These are phyloP conservation scores for Colletotrichum caudatum DNA, from an alignment of 2,329 filamentous ascomycete genomes.

Conservation along the genomic window DNA sequence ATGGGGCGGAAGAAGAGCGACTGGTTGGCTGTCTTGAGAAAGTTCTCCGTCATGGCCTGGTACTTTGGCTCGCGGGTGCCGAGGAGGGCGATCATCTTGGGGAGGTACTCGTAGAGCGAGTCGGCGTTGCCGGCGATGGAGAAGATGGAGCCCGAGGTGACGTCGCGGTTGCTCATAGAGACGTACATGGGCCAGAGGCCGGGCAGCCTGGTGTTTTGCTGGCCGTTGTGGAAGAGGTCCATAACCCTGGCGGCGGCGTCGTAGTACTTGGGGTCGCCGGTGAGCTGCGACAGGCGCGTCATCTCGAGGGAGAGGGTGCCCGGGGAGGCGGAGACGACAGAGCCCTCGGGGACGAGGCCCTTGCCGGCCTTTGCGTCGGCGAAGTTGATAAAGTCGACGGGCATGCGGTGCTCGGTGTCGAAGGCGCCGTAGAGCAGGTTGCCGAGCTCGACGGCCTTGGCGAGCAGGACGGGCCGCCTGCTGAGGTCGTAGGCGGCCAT, in stretches of 20 bases:
- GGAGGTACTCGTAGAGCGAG: slow-evolving; percentile 57
- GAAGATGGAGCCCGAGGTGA: slow-evolving; percentile 47
- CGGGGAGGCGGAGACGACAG: slow-evolving; percentile 59
- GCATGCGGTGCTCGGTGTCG: slow-evolving; percentile 76
- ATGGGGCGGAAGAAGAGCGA: slow-evolving; percentile 74
- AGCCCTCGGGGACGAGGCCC: slow-evolving; percentile 50
- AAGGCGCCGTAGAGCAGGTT: slow-evolving; percentile 75
- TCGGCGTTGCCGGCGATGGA: slow-evolving; percentile 57
- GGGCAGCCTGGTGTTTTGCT: slow-evolving; percentile 74
- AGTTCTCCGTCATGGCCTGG: slow-evolving; percentile 65
- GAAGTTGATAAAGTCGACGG: slow-evolving; percentile 62
- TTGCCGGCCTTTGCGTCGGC: slow-evolving; percentile 52
- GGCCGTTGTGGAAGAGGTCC: slow-evolving; percentile 72
- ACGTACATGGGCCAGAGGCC: slow-evolving; percentile 79
- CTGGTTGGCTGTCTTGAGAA: slow-evolving; percentile 66
- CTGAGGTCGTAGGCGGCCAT: slow-evolving; percentile 77
- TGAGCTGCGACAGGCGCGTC: slow-evolving; percentile 78
- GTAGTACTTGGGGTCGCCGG: slow-evolving; percentile 78
- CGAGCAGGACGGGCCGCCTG: slow-evolving; percentile 64
- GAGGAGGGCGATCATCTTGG: slow-evolving; percentile 66
- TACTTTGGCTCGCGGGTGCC: slow-evolving; percentile 69
- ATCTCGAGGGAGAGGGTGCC: slow-evolving; percentile 81
- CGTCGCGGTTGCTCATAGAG: slow-evolving; percentile 66
- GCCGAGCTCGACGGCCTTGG: slow-evolving; percentile 73
- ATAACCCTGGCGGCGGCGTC: slow-evolving; percentile 78